Base-by-base conservation (phyloP, 208 protist species). In the Leishmania mexicana region DNA sequence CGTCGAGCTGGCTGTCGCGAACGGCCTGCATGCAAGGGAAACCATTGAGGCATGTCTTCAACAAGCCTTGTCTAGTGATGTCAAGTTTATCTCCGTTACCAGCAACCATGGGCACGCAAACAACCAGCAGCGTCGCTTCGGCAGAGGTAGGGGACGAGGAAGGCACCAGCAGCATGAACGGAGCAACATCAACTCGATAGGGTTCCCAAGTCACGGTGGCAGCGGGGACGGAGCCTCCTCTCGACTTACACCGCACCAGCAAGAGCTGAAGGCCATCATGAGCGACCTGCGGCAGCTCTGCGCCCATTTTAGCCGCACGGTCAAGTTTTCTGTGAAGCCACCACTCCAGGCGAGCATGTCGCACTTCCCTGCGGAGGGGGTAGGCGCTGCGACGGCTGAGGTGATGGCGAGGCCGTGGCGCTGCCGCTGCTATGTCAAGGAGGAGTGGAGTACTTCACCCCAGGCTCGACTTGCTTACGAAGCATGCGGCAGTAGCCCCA, bases 281-380 rank as follows among this genome's bases (percentile, higher is more conserved):
- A 88, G 92, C 54, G 92, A 96, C 81, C 84, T 98, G 54, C 88
- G 92, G 6, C 83, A 94, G 65, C 79, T 94, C 40, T 96, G 95
- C 86, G 72, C 88, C 17, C 85, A 92, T 75, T 96, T 98, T 78
- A 91, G 88, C 72, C 92, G 92, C 31, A 87, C 79, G 6, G 51
- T 98, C 28, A 96, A 96, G 74, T 96, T 98, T 79, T 92, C 93
- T 53, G 91, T 98, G 40, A 96, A 95, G 74, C 88, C 85, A 19
- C 93, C 93, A 17, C 80, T 68, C 45, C 42, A 45, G 5, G 7
- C 35, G 4, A 49, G 24, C 28, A 17, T 47, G 17, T 42, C 70
- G 72, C 58, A 13, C 58, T 4, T 45, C n/a, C 24, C 67, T 71
- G 35, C 47, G n/a, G 38, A 67, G 35, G 24, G 4, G 51, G 40